A percentile compares a stretch with the other conserved stretches of the same genome.
These are phyloP conservation scores for Emericellopsis terricola DNA, from an alignment of 495 filamentous ascomycete species.

Conservation along the genomic window DNA sequence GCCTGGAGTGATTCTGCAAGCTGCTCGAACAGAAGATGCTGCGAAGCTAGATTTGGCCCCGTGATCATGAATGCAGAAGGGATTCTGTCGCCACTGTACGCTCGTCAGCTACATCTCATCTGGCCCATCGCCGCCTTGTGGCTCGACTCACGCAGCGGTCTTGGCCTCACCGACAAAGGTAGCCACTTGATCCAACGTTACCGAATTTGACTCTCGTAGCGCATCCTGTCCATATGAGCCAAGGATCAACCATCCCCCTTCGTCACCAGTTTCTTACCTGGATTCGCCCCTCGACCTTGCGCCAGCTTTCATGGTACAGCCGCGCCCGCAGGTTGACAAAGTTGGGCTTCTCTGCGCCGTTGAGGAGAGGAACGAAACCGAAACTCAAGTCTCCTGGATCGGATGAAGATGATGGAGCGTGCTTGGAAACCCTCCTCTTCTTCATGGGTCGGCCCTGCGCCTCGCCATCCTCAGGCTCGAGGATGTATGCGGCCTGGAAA, in stretches of 20 bases:
- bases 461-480: slow-evolving; percentile 28
- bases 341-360: slow-evolving; percentile 37
- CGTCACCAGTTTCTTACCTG: slow-evolving; percentile 32
- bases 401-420: too few species aligned
- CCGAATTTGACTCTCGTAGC: slow-evolving; percentile 41
- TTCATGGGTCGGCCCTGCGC: slow-evolving; percentile 3
- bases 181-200: slow-evolving; percentile 42
- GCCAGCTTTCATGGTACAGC: slow-evolving; percentile 51
- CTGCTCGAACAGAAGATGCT: slow-evolving; percentile 53
- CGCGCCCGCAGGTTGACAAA: slow-evolving; percentile 36
- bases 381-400: background rate
- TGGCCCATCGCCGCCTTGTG: slow-evolving; percentile 6
- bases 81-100: slow-evolving; percentile 28
- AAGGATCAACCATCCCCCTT: too few species aligned
- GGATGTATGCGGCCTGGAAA: slow-evolving; percentile 51
- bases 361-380: slow-evolving; percentile 42
- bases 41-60: slow-evolving; percentile 72
- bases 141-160: too few species aligned
- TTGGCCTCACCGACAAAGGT: slow-evolving; percentile 43
- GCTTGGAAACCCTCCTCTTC: background rate
- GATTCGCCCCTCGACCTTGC: slow-evolving; percentile 43
- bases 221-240: slow-evolving; percentile 22
- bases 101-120: slow-evolving; percentile 15
- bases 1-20: slow-evolving; percentile 33
- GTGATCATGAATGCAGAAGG: slow-evolving; percentile 69